phyloP scores from a whole-genome alignment of 108 stramenopile genomes.

The Skeletonema costatum region DNA sequence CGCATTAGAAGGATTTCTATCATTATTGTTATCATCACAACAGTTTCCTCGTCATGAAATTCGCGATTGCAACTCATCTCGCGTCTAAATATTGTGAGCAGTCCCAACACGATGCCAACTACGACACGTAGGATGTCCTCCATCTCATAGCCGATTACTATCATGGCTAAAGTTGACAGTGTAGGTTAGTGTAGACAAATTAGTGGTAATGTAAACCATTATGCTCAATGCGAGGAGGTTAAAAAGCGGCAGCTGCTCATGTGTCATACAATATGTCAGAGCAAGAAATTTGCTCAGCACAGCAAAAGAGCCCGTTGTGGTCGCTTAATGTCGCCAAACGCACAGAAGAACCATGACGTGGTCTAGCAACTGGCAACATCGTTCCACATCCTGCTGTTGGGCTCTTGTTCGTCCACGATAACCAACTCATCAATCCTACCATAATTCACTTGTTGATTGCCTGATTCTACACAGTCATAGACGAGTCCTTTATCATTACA shows the following conservation, averaged over 20 bases:
- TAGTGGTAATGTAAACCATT: no score
- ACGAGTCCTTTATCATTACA: slow-evolving; percentile 12
- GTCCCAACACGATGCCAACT: slow-evolving; percentile 30
- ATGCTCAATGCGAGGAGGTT: no score
- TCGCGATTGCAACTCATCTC: slow-evolving; percentile 87
- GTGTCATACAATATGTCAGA: no score
- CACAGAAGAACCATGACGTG: not conserved
- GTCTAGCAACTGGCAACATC: not conserved
- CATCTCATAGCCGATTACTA: not conserved
- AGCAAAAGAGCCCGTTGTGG: not conserved
- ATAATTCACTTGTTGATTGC: slow-evolving; percentile 8
- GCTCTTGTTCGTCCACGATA: no score
- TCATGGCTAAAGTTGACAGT: not conserved
- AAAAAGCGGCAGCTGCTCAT: no score
- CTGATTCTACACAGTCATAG: not conserved
- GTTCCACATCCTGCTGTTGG: no score
- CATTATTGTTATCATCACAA: not conserved
- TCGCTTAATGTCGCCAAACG: not conserved
- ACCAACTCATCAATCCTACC: not conserved
- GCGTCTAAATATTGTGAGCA: slow-evolving; percentile 71
- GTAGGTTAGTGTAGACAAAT: not conserved
- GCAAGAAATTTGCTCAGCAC: no score
- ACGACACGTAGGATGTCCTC: slow-evolving; percentile 32
- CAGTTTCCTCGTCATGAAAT: slow-evolving; percentile 56
- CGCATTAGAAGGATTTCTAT: not conserved